Base-by-base conservation (phyloP, 768 basidiomycete genomes). In the Dictyophora rubrovolvata region DNA sequence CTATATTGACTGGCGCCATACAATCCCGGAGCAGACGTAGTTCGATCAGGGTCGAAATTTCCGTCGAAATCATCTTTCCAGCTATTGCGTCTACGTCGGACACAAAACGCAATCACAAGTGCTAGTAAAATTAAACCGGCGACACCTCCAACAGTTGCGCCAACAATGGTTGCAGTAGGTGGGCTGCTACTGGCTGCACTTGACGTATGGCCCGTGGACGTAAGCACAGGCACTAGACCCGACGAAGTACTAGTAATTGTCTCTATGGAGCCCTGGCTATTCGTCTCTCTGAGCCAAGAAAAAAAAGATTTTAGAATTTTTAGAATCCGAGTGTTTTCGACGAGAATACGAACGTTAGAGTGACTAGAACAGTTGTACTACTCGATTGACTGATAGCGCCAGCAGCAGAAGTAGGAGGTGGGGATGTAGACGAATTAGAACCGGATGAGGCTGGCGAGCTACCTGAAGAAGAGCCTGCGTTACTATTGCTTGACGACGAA, bases 81-180 rank as follows among this genome's bases (percentile, higher is more conserved):
- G 9, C 37, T 52, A 1, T 66, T 61, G 23, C 57, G 64, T 7
- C n/a, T 42, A 9, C 42, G 42, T 42, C 69, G 67, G 50, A 68
- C 61, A 60, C 62, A 63, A 62, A 71, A 67, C 53, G 71, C 9
- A 17, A 74, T 34, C 35, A 66, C 54, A 54, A 68, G 55, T 37
- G 56, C 67, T 18, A 76, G 0, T 10, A 70, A 1, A 14, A 61
- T 42, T 18, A 79, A 36, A 1, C 66, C 61, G 1, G 62, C 70
- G 3, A 74, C 59, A 1, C 79, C 80, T 57, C 79, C 79, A n/a
- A 81, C 77, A 3, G 76, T 74, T 17, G 77, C 77, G 14, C 80
- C 80, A 4, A 80, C 74, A 59, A 82, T 80, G 4, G 79, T 69
- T 33, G 72, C 77, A 0, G 71, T 73, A 14, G 42, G 42, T 12